phyloP scores from a whole-genome alignment of 2,329 filamentous ascomycete genomes.

The Endothia cerciana region DNA sequence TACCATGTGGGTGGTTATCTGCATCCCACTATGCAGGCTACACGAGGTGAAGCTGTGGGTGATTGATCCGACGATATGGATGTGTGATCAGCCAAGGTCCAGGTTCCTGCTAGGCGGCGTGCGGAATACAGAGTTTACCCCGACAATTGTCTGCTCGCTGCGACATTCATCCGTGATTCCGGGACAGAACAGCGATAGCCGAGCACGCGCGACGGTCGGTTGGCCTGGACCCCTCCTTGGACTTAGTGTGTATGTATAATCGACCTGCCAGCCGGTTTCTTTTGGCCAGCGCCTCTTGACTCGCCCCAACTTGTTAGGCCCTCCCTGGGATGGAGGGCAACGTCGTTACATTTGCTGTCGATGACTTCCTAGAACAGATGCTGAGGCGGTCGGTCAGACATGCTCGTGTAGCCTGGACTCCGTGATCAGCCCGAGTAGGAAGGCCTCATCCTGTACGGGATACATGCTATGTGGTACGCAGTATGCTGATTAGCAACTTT shows the following conservation, averaged over 20 bases:
- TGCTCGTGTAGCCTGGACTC: not conserved
- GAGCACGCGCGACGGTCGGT: not conserved
- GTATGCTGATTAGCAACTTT: no score
- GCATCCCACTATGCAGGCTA: no score
- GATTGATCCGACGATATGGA: no score
- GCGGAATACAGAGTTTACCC: not conserved
- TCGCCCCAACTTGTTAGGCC: not conserved
- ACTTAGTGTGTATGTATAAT: not conserved
- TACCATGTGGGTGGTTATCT: not conserved
- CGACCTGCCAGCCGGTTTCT: not conserved
- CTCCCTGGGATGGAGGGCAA: not conserved
- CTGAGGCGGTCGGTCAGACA: conserved; percentile 6
- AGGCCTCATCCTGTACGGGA: conserved; percentile 1
- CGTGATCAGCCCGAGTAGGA: conserved; percentile 6
- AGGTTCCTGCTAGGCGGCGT: no score
- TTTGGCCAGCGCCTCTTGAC: not conserved
- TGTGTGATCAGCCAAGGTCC: not conserved
- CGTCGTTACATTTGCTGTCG: not conserved
- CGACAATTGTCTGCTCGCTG: not conserved
- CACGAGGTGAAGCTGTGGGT: no score
- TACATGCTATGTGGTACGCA: not conserved
- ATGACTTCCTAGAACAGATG: not conserved
- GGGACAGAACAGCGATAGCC: conserved; percentile 5
- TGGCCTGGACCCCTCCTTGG: not conserved
- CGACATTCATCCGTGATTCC: not conserved